phyloP scores from a whole-genome alignment of 441 rosid species.

The Isatis lusitanica region DNA sequence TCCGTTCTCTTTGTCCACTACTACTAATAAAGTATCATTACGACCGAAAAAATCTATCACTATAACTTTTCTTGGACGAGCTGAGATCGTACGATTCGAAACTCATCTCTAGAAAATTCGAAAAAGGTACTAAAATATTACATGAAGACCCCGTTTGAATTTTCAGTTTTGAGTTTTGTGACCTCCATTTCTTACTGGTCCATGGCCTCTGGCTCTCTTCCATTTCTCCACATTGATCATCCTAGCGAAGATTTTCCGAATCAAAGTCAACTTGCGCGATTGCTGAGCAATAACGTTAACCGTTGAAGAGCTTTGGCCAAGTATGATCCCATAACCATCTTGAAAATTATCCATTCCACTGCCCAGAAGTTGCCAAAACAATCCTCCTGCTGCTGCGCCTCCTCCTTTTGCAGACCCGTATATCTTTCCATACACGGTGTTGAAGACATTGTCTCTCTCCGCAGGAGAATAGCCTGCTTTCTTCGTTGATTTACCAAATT shows the following conservation, averaged over 20 bases:
- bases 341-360: conserved; percentile 61
- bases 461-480: conserved; percentile 47
- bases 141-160: not conserved
- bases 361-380: conserved; percentile 69
- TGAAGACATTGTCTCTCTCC: conserved; percentile 56
- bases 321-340: conserved; percentile 64
- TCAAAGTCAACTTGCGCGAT: conserved; percentile 62
- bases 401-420: conserved; percentile 61
- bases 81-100: not conserved
- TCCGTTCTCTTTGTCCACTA: not conserved
- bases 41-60: not conserved
- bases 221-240: conserved; percentile 60
- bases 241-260: conserved; percentile 65
- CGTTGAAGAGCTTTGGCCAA: conserved; percentile 64
- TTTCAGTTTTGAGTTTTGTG: conserved; percentile 45
- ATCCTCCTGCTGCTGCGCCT: conserved; percentile 69
- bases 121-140: not conserved
- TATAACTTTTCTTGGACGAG: not conserved
- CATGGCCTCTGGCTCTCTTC: conserved; percentile 57
- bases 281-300: conserved; percentile 65
- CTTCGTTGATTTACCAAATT: conserved; percentile 65
- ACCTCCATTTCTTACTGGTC: conserved; percentile 37
- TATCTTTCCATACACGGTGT: conserved; percentile 53
- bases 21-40: not conserved
- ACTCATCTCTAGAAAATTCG: not conserved